Evolutionary conservation across 805 yeast species (phyloP), one percentile per base, ranked within the genome.

Genomic region (Middelhovenomyces tepae): DNA sequence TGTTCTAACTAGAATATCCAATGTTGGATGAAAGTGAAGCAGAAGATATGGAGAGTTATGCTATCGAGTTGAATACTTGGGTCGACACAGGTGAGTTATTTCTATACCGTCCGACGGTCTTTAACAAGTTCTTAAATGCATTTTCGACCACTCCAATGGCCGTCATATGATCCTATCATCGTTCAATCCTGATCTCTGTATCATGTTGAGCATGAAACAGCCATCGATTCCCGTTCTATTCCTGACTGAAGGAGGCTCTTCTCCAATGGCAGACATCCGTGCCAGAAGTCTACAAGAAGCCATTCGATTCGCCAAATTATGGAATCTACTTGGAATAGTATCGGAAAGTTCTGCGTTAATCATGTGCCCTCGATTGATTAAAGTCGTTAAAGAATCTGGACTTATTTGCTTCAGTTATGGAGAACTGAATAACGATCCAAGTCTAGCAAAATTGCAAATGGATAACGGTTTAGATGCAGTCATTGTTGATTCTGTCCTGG

Each of bases 401-500:
- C 66, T 86, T 43, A 94, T 85, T 10, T 85, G 94, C 57, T 86
- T 86, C 38, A 82, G 94, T 0, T 86, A 86, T 48, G 95, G 95
- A 22, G 67, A 70, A 1, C 66, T 70, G 51, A 86, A 86, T 53
- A 86, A 86, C 48, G 74, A 72, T 21, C 94, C 95, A 0, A 85
- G 75, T 35, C 73, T 74, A 39, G 84, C 89, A 19, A 76, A 73
- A 44, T 62, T 79, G 37, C 94, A 86, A 55, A 78, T 86, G 77
- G 75, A 73, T 39, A 89, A 93, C 2, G 95, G 95, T 5, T 94
- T 86, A n/a, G 95, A 86, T 64, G 95, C 95, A 0, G 95, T 86
- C n/a, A 86, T 86, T 57, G 95, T 82, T 2, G 95, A 86, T 56
- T 78, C 83, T 36, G 95, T 86, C 2, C 64, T 86, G 47, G 94